phyloP scores from a whole-genome alignment of 1,284 basidiomycete species.

The Stygiomarasmius scandens region DNA sequence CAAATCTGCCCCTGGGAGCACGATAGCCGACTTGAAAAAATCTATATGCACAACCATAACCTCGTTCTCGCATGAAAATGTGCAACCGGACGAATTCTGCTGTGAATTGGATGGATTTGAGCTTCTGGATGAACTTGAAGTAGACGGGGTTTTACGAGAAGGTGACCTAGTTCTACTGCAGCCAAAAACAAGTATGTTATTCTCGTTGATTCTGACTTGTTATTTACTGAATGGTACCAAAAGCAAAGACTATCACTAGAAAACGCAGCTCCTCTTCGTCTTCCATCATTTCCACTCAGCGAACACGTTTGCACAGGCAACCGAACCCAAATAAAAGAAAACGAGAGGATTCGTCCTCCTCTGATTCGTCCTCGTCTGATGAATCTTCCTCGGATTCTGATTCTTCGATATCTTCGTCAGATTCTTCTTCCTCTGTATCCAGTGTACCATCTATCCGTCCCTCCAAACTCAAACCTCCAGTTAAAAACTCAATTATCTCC shows the following conservation, averaged over 20 bases:
- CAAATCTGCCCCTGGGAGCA: neutral
- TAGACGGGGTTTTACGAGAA: conserved; percentile 14
- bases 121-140: conserved; percentile 14
- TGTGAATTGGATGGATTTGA: conserved; percentile 19
- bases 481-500: neutral
- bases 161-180: conserved; percentile 13
- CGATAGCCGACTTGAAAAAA: conserved; percentile 13
- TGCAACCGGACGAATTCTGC: conserved; percentile 1
- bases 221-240: neutral
- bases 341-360: neutral
- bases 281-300: neutral
- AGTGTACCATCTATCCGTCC: neutral
- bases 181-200: conserved; percentile 3
- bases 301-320: too few relatives aligned
- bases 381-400: neutral
- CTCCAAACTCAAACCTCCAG: neutral
- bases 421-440: conserved; percentile 9
- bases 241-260: neutral
- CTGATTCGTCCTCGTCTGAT: conserved; percentile 7
- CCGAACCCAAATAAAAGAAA: too few relatives aligned
- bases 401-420: conserved; percentile 5
- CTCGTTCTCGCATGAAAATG: conserved; percentile 1
- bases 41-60: conserved; percentile 14
- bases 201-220: neutral
- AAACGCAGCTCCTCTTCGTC: neutral